phyloP scores from a whole-genome alignment of 257 asterid species.

The Fraxinus cuspidata region DNA sequence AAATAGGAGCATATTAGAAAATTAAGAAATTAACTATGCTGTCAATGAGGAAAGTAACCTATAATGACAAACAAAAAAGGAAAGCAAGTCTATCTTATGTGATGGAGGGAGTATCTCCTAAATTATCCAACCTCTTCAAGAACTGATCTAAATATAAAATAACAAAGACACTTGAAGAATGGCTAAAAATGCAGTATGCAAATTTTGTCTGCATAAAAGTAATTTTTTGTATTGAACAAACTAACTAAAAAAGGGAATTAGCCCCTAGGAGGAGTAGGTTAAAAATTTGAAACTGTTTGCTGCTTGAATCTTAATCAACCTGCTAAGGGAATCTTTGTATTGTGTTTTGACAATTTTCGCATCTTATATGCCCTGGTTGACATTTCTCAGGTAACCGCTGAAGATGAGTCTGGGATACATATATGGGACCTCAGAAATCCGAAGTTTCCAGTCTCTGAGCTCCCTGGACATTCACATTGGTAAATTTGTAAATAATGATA shows the following conservation, averaged over 20 bases:
- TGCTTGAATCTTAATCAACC: neutral
- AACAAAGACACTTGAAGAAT: neutral
- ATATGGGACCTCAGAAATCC: conserved; percentile 90
- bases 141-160: neutral
- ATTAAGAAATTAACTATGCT: too few species aligned
- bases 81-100: too few species aligned
- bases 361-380: conserved; percentile 18
- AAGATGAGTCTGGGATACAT: conserved; percentile 92
- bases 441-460: conserved; percentile 73
- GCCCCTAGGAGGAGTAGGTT: neutral
- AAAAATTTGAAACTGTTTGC: neutral
- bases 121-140: neutral
- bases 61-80: too few species aligned
- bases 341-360: neutral
- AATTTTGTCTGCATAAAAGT: neutral
- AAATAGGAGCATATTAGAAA: too few species aligned
- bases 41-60: too few species aligned
- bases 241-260: neutral
- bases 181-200: neutral
- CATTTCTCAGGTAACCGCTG: conserved; percentile 84
- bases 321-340: neutral
- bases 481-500: conserved; percentile 32
- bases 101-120: neutral
- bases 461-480: conserved; percentile 99
- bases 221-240: neutral